A percentile compares a stretch with the other conserved stretches of the same genome.
Evolutionary conservation across 1,284 basidiomycete genomes (phyloP).

Genomic region (Malassezia arunalokei): DNA sequence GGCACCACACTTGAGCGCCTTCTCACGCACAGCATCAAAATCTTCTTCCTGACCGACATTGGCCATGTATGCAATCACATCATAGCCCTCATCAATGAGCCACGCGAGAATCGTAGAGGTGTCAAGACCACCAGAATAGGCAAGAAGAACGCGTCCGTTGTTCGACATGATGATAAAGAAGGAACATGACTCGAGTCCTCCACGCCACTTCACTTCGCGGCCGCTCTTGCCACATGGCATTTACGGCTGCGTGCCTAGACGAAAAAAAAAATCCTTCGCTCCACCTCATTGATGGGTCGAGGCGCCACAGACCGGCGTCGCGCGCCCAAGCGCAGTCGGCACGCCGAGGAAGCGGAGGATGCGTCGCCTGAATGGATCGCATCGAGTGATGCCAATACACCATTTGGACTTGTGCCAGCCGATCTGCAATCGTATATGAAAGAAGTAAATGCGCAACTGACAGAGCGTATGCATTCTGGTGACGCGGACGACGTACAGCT

Average conservation of each 20-base stretch:
- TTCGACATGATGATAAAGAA: slow-evolving; percentile 10
- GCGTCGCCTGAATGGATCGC: slow-evolving; percentile 1
- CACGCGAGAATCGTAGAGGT: slow-evolving; percentile 46
- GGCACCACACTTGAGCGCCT: slow-evolving; percentile 83
- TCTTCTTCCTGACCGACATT: slow-evolving; percentile 99
- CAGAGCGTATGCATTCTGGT: slow-evolving; percentile 1
- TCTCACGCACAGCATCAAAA: slow-evolving; percentile 80
- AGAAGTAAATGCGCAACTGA: slow-evolving; percentile 11
- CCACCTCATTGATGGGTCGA: background rate
- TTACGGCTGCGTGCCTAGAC: background rate
- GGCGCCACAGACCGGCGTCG: slow-evolving; percentile 2
- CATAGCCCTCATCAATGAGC: slow-evolving; percentile 85
- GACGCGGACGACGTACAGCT: slow-evolving; percentile 24
- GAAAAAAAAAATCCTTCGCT: background rate
- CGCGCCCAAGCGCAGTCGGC: slow-evolving; percentile 12
- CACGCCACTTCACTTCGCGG: too few relatives aligned
- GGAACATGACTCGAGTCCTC: background rate
- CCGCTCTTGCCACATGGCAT: too few relatives aligned
- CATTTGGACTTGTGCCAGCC: slow-evolving; percentile 12
- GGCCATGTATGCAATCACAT: slow-evolving; percentile 96
- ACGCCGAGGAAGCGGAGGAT: background rate
- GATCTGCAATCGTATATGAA: slow-evolving; percentile 15
- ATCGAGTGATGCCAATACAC: slow-evolving; percentile 7
- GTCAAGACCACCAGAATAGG: slow-evolving; percentile 91
- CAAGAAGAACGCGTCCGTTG: slow-evolving; percentile 74